A percentile compares a stretch with the other conserved stretches of the same genome.
phyloP scores from a whole-genome alignment of 306 rosid species.

The Prunus mume region DNA sequence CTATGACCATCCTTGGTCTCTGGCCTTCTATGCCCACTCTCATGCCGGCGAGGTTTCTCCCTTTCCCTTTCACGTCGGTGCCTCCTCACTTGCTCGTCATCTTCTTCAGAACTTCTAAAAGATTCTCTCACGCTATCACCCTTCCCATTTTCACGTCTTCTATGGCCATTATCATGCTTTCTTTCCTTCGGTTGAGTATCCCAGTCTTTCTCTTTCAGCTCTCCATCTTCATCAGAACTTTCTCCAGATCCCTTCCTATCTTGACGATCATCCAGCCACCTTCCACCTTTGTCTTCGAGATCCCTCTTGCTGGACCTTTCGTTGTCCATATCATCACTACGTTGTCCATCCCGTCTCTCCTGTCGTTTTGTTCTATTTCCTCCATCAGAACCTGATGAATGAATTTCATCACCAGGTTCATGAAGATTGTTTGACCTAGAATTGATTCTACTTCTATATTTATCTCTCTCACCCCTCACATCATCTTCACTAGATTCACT shows the following conservation, averaged over 20 bases:
- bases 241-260: slow-evolving; percentile 20
- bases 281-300: slow-evolving; percentile 25
- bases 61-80: slow-evolving; percentile 5
- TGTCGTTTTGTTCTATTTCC: slow-evolving; percentile 15
- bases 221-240: slow-evolving; percentile 38
- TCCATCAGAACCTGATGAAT: slow-evolving; percentile 24
- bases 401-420: slow-evolving; percentile 9
- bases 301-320: slow-evolving; percentile 19
- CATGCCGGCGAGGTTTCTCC: slow-evolving; percentile 19
- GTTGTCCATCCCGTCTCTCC: slow-evolving; percentile 16
- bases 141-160: slow-evolving; percentile 22
- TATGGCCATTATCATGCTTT: slow-evolving; percentile 16
- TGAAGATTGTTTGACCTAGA: slow-evolving; percentile 14
- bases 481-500: slow-evolving; percentile 47
- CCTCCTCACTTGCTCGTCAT: slow-evolving; percentile 10
- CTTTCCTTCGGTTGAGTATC: slow-evolving; percentile 24
- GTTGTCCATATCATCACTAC: slow-evolving; percentile 18
- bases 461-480: slow-evolving; percentile 28
- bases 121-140: slow-evolving; percentile 21
- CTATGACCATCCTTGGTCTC: slow-evolving; percentile 29
- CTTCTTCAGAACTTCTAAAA: too few species aligned
- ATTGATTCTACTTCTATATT: slow-evolving; percentile 21
- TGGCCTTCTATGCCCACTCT: slow-evolving; percentile 25
- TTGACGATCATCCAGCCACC: slow-evolving; percentile 18
- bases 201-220: slow-evolving; percentile 26